Evolutionary conservation across 257 asterid genomes (phyloP), one percentile per base, ranked within the genome.

Genomic region (Solanum megistacrolobum): DNA sequence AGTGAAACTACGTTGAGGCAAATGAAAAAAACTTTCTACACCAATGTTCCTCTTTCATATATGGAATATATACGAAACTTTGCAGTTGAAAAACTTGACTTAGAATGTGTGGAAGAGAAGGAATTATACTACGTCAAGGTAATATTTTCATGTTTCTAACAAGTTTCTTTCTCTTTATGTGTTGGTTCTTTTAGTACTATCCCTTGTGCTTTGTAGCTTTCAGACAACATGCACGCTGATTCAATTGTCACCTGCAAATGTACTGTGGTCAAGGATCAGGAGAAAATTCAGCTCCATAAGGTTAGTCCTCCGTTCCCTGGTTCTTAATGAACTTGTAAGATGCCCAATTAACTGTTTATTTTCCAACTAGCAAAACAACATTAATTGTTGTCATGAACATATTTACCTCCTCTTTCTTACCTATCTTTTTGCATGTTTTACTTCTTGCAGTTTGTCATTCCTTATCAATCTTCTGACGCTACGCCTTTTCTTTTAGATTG

Each of bases 171-270:
- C 14, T 87, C 73, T 46, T 10, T 5, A 20, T 27, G 55, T 35
- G 9, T 12, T n/a, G 58, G 41, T 52, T 46, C 12, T 46, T 55
- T 82, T 75, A 48, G 65, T 55, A 52, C 71, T 58, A 11, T 38
- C 88, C 86, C 86, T 83, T 75, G 43, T 88, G 66, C 69, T 35
- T 13, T 82, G 41, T 41, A 93, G 94, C 85, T 92, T 35, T 90
- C 91, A 32, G 92, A 93, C 90, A 90, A 87, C 58, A 86, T 38
- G 87, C 83, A n/a, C 43, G 90, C 94, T 72, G 90, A 89, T 79
- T 89, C 88, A 79, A 92, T 92, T 46, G 58, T 92, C 89, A 72
- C 89, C 68, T 92, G 95, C 92, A 94, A 92, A 88, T 92, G 95
- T 89, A 83, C 74, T 23, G 83, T 87, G 84, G 62, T 68, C 14